A percentile compares a stretch with the other conserved stretches of the same genome.
phyloP scores from a whole-genome alignment of 1,284 basidiomycete genomes.

The Ceratobasidium theobromae region DNA sequence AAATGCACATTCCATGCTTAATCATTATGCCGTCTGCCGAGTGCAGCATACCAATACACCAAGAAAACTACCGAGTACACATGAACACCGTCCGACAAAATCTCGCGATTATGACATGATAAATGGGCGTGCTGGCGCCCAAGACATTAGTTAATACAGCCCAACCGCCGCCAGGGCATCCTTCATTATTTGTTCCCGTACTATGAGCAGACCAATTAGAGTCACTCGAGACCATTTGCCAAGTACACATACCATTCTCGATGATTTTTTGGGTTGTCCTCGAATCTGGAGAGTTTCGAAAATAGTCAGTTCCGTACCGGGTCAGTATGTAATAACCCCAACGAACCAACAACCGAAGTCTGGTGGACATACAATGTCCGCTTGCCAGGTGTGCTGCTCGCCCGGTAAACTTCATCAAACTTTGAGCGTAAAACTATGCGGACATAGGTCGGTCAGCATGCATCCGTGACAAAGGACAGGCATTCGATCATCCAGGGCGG shows the following conservation, averaged over 20 bases:
- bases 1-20: too few relatives aligned
- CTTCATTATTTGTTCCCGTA: constrained; percentile 23
- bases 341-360: constrained; percentile 4
- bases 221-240: too few relatives aligned
- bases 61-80: neutral
- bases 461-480: too few relatives aligned
- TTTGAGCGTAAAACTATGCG: neutral
- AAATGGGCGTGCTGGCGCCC: too few relatives aligned
- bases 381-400: neutral
- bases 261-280: constrained; percentile 13
- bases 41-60: too few relatives aligned
- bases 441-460: neutral
- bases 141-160: constrained; percentile 9
- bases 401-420: constrained; percentile 24
- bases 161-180: constrained; percentile 19
- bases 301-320: too few relatives aligned
- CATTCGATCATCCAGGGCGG: too few relatives aligned
- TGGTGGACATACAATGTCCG: constrained; percentile 14
- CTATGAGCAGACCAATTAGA: too few relatives aligned
- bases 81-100: neutral
- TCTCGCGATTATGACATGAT: too few relatives aligned
- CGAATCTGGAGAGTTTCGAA: constrained; percentile 1
- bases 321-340: too few relatives aligned
- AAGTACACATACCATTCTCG: neutral
- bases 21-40: too few relatives aligned